Evolutionary conservation across 73 alveolate species (phyloP).

Genomic region (Uronychia setigera): DNA sequence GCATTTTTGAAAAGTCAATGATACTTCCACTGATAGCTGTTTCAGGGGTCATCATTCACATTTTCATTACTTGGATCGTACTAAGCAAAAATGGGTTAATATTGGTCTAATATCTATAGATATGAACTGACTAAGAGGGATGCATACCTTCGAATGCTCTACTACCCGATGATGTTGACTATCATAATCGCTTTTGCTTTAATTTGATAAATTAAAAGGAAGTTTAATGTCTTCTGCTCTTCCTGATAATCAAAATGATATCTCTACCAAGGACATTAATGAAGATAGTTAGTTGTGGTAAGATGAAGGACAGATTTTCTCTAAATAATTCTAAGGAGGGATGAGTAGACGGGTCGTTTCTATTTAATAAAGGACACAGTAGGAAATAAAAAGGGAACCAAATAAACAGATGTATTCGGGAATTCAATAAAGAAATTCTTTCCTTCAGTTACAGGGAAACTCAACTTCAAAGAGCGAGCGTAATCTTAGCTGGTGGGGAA

Average conservation of each 20-base stretch:
- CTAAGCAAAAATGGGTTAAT: neutral
- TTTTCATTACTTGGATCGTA: neutral
- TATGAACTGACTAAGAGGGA: neutral
- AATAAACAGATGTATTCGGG: neutral
- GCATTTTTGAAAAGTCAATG: neutral
- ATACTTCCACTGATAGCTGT: neutral
- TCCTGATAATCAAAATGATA: too few relatives aligned
- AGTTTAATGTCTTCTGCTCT: too few relatives aligned
- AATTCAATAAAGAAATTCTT: neutral
- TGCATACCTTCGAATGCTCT: neutral
- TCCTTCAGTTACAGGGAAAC: neutral
- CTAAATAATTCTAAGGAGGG: neutral
- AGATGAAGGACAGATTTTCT: too few relatives aligned
- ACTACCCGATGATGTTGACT: neutral
- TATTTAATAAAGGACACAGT: neutral
- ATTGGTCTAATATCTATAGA: neutral
- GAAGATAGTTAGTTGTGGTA: neutral
- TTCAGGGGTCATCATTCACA: neutral
- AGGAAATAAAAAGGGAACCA: too few relatives aligned
- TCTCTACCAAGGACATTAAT: neutral
- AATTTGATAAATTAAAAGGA: too few relatives aligned
- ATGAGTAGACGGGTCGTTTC: neutral
- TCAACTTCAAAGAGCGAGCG: constrained; percentile 1
- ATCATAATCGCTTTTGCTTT: neutral
- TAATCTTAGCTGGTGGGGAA: neutral